Base-by-base conservation (phyloP, 2,329 filamentous ascomycete genomes). In the Penicillium aurantiogriseum region DNA sequence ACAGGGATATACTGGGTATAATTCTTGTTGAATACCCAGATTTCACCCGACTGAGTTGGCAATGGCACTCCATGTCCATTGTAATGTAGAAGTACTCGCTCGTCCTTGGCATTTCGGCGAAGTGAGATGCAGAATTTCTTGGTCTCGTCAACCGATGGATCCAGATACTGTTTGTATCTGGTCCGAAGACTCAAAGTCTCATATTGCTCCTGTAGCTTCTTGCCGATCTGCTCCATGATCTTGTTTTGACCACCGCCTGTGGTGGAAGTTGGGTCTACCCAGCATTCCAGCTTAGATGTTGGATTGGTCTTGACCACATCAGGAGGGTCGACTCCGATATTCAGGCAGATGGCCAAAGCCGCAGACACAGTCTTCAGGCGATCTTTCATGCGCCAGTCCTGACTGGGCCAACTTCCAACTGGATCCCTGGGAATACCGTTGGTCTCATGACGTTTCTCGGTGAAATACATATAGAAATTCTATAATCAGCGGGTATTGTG, bases 391-490 rank as follows among this genome's bases (percentile, higher is more conserved):
- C 94, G 89, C 94, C 94, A 99, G 73, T 97, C 94, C 71, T 96
- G 90, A 50, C 71, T 77, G 6, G 96, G 83, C 51, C 85, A 83
- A 63, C 76, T 78, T 56, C 78, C 78, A 23, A 72, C 73, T 21
- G 80, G 78, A 57, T 79, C 77, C 71, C 92, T 91, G 17, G 92
- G 91, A 65, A 92, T 91, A 23, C 92, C 94, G 36, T 91, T 93
- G 23, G 91, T 94, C 73, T 97, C 94, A 76, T 99, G 94, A 52
- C 93, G 88, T 76, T 97, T 97, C 76, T 99, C 94, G 62, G 93
- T 97, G 76, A 90, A 99, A 77, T 99, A 99, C 93, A 97, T 97
- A 80, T 96, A 97, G 86, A 96, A 99, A 65, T 91, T 95, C 89
- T 96, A 75, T 54, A 59, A 33, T 31, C n/a, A 56, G 57, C 61